phyloP scores from a whole-genome alignment of 2,329 filamentous ascomycete species.

The Claviceps pazoutovae region DNA sequence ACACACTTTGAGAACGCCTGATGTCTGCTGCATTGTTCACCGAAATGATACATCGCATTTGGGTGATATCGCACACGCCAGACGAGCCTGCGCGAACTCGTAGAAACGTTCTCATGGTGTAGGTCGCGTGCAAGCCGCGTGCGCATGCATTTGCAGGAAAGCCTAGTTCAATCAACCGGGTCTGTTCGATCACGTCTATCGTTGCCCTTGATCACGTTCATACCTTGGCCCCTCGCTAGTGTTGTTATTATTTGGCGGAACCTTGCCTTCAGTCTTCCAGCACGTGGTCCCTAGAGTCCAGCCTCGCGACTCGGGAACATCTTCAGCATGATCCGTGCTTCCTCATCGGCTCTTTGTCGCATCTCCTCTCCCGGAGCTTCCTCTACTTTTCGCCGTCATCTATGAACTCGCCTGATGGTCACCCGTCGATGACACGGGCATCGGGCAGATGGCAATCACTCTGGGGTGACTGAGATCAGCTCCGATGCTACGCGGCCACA shows the following conservation, averaged over 20 bases:
- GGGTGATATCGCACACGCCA: neutral
- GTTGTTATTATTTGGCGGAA: no score
- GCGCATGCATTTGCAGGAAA: neutral
- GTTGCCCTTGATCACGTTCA: neutral
- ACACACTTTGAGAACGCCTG: neutral
- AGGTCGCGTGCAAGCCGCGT: neutral
- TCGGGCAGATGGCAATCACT: conserved; percentile 16
- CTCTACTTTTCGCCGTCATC: conserved; percentile 26
- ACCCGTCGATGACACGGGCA: conserved; percentile 28
- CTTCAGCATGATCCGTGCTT: conserved; percentile 53
- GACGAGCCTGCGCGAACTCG: neutral
- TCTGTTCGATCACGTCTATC: neutral
- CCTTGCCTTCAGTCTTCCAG: neutral
- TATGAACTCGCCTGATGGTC: conserved; percentile 21
- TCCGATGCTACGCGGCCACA: conserved; percentile 40
- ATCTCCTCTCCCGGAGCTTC: conserved; percentile 43
- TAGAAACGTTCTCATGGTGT: neutral
- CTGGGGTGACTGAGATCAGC: conserved; percentile 20
- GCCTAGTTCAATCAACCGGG: neutral
- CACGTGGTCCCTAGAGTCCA: conserved; percentile 13
- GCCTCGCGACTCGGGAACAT: conserved; percentile 39
- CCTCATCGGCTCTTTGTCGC: conserved; percentile 49
- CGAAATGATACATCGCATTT: no score
- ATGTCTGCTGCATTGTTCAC: neutral
- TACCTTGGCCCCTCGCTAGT: neutral